Base-by-base conservation (phyloP, 305 asterid genomes). In the Fraxinus angustifolia region DNA sequence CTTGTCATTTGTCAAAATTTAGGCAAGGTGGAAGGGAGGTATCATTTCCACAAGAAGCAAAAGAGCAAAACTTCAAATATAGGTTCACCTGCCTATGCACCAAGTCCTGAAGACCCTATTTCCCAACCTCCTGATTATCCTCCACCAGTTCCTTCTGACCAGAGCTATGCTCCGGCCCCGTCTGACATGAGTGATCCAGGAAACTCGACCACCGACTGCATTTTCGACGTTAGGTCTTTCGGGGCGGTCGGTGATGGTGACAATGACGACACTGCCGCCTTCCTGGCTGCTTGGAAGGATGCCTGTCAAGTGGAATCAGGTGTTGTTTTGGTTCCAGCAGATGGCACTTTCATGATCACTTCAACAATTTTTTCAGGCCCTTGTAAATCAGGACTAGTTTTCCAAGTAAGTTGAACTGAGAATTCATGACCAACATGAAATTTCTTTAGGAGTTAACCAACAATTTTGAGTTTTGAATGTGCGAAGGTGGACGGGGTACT, bases 301-400 rank as follows among this genome's bases (percentile, higher is more conserved):
- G 99, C 98, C 5, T 96, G 99, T 56, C 91, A 84, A 48, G 97
- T 88, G 8, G 91, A 93, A 11, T 90, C 92, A 70, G 91, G 86
- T 1, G 91, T 92, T 77, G 79, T 94, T 65, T 83, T 90, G 84
- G 97, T 83, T 16, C 98, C 97, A 2, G 42, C 90, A 0, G 88
- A 83, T 50, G 80, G 79, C 33, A 83, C 53, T 3, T 96, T 96
- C 86, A 65, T 82, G 75, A 89, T 96, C 84, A 93, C 96, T 68
- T 96, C 99, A 4, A 93, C 98, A 0, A 96, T 96, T 3, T 94
- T 96, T 82, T 90, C 97, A 4, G 99, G 97, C 12, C 98, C 99
- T 7, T 96, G 99, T 75, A 84, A 90, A 78, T 91, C 95, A 0
- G 97, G 98, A 1, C 97, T 94, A 16, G 91, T 92, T 77, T 90